A percentile compares a stretch with the other conserved stretches of the same genome.
Conservation (phyloP, 75 land plant species). For the Cupressus sempervirens region DNA sequence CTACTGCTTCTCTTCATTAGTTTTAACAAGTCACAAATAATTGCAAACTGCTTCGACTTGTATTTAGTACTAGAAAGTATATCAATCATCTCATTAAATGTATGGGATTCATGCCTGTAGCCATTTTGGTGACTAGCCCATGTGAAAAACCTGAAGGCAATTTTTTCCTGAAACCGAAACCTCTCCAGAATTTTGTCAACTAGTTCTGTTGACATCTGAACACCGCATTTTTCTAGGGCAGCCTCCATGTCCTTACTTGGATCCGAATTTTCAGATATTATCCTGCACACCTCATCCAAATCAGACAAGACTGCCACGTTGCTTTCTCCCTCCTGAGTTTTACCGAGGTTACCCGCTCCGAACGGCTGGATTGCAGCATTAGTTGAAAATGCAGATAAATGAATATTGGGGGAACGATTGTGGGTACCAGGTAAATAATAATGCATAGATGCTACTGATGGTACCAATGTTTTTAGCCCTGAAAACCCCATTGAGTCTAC, state of each 20-base stretch:
- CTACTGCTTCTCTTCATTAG: constrained; percentile 52
- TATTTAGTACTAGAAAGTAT: constrained; percentile 54
- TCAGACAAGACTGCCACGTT: not conserved
- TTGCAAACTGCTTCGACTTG: constrained; percentile 50
- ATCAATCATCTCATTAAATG: constrained; percentile 55
- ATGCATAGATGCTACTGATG: not conserved
- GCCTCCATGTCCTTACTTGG: constrained; percentile 34
- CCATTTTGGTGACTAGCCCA: constrained; percentile 56
- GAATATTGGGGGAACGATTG: no score
- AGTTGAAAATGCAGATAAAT: not conserved
- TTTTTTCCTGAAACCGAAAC: constrained; percentile 49
- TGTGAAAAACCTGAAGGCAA: constrained; percentile 63
- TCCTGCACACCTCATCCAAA: constrained; percentile 25
- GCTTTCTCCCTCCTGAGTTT: constrained; percentile 18
- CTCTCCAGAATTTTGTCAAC: constrained; percentile 41
- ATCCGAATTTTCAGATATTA: constrained; percentile 20
- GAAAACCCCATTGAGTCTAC: not conserved
- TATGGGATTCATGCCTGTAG: constrained; percentile 34
- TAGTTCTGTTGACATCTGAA: constrained; percentile 27
- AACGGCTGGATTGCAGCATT: not conserved
- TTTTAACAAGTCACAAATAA: constrained; percentile 52
- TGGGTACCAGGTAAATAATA: not conserved
- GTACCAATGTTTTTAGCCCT: not conserved
- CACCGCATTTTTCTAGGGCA: constrained; percentile 27
- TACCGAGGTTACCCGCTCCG: not conserved